These are phyloP conservation scores for Trypanosoma platydactyli DNA, from an alignment of 208 protist species.

Conservation along the genomic window DNA sequence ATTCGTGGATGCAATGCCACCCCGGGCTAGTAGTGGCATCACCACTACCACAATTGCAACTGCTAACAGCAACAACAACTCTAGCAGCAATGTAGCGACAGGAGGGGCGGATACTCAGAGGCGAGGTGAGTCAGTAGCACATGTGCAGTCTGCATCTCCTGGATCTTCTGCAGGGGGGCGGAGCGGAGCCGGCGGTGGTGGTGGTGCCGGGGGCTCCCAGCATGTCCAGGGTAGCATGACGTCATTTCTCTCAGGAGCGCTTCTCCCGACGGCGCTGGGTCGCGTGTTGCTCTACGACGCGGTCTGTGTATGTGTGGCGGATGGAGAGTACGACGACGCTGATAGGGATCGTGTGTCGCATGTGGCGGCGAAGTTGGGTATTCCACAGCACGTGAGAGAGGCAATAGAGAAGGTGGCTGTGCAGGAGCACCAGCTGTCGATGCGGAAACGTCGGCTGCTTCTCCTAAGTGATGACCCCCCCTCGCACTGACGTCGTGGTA, in stretches of 20 bases:
- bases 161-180: constrained; percentile 1
- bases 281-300: constrained; percentile 72
- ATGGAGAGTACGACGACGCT: constrained; percentile 48
- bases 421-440: constrained; percentile 55
- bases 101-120: too few species aligned
- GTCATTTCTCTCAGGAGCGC: constrained; percentile 46
- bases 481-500: neutral
- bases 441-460: constrained; percentile 52
- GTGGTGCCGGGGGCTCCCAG: constrained; percentile 3
- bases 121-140: too few species aligned
- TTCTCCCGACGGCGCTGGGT: constrained; percentile 47
- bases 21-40: neutral
- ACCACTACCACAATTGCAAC: constrained; percentile 7
- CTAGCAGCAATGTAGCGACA: too few species aligned
- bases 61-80: too few species aligned
- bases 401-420: constrained; percentile 66
- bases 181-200: too few species aligned
- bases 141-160: too few species aligned
- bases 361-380: constrained; percentile 57
- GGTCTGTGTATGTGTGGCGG: constrained; percentile 56
- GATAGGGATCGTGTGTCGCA: constrained; percentile 54
- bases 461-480: constrained; percentile 21
- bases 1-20: constrained; percentile 54
- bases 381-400: constrained; percentile 56
- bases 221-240: constrained; percentile 25